A percentile compares a stretch with the other conserved stretches of the same genome.
phyloP scores from a whole-genome alignment of 2,329 filamentous ascomycete genomes.

The Didymella sp. region DNA sequence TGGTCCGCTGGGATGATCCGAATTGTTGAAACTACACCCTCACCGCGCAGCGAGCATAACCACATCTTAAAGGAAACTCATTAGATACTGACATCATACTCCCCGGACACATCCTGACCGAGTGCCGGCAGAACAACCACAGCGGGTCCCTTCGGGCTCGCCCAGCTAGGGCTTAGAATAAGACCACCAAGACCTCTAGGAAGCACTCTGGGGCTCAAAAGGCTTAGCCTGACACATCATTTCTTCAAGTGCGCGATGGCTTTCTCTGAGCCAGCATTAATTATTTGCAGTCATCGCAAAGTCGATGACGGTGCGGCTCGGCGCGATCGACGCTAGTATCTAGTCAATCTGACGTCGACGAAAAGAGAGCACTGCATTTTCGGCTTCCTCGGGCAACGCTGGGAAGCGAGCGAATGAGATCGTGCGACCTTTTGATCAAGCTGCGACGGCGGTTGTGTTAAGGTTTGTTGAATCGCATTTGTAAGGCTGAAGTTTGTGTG shows the following conservation, averaged over 20 bases:
- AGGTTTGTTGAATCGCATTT: conserved; percentile 10
- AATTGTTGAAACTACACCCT: background rate
- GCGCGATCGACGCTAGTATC: conserved; percentile 16
- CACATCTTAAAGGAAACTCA: background rate
- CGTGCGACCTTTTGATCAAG: background rate
- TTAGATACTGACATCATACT: conserved; percentile 15
- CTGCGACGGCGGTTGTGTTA: background rate
- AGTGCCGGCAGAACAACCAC: background rate
- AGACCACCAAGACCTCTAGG: conserved; percentile 5
- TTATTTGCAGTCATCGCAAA: conserved; percentile 7
- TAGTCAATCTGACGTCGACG: conserved; percentile 15
- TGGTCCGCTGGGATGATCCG: background rate
- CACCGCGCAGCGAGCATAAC: background rate
- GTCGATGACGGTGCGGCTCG: conserved; percentile 21
- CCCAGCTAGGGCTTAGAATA: background rate
- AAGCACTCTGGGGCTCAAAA: conserved; percentile 7
- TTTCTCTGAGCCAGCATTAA: background rate
- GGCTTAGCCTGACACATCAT: conserved; percentile 10
- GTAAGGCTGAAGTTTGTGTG: conserved; percentile 7
- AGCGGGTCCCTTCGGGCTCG: background rate
- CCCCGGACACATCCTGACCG: background rate
- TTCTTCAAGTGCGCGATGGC: background rate
- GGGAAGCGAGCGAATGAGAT: conserved; percentile 5
- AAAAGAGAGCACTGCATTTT: conserved; percentile 1
- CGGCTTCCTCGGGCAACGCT: conserved; percentile 1